Evolutionary conservation across 2,329 filamentous ascomycete species (phyloP), one percentile per base, ranked within the genome.

Genomic region (Hymenoscyphus repandus): DNA sequence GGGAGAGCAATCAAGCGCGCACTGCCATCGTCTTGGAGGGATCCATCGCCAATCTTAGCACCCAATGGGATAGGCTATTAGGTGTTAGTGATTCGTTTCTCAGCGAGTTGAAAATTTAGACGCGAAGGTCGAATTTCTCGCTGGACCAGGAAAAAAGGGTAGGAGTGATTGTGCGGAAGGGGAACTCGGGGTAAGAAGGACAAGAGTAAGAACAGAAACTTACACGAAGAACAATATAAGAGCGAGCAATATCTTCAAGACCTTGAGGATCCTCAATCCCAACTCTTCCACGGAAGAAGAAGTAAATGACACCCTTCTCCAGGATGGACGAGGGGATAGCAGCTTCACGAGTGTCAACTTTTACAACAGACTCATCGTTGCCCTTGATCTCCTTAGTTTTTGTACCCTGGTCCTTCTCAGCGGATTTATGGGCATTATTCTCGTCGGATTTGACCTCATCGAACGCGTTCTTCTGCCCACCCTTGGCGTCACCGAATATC

Each of bases 271-370:
- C 76, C 4, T 89, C 80, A 22, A 88, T 76, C 45, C 82, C 80
- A 34, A 96, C 88, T 11, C 89, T 83, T 6, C 83, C 82, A 15
- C 90, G 84, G 62, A 86, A 85, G 73, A 95, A 95, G 76, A 95
- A 95, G 74, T 95, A 95, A 59, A 96, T 83, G 60, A 93, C 79
- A 3, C 90, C 90, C 63, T 93, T 95, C 64, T 96, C 90, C 2
- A 95, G 75, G 20, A 95, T 82, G 45, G 62, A 76, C 0, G 77
- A 73, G 0, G 74, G 71, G 1, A 73, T 64, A 1, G 50, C 50
- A 13, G 60, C 62, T 3, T 66, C 51, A 32, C 69, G 69, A n/a
- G 62, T 63, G 11, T 64, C 57, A 6, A 68, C 62, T 18, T 70
- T 58, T 6, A 68, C 51, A 17, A 63, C 56, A 41, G 55, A 55